Conservation (phyloP, 805 yeast species). For the Cyberlindnera nakhonratchasimensis region DNA sequence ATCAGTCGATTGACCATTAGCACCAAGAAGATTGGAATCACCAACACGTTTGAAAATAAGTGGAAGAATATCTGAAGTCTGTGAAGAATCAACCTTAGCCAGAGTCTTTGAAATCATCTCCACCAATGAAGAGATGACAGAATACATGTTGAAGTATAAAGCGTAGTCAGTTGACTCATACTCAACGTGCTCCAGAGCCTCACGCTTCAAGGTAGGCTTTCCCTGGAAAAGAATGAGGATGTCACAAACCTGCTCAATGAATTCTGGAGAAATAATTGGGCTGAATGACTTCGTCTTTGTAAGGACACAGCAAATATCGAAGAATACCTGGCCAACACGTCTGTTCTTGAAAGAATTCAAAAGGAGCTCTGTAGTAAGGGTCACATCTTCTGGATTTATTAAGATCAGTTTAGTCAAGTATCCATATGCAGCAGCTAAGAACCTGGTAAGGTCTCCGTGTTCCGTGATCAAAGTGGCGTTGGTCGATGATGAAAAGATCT, state of each 20-base stretch:
- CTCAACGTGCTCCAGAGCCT: conserved; percentile 78
- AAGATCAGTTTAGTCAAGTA: conserved; percentile 55
- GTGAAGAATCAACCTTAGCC: conserved; percentile 6
- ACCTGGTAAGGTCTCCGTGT: conserved; percentile 62
- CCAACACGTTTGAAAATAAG: conserved; percentile 13
- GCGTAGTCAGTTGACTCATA: conserved; percentile 77
- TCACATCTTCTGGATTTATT: conserved; percentile 40
- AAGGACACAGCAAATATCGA: conserved; percentile 74
- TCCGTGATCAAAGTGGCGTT: conserved; percentile 60
- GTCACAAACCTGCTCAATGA: conserved; percentile 60
- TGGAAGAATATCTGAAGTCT: conserved; percentile 4
- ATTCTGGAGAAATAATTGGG: conserved; percentile 39
- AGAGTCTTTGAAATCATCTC: conserved; percentile 51
- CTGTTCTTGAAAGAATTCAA: conserved; percentile 52
- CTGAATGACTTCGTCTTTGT: conserved; percentile 60
- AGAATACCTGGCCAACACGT: conserved; percentile 73
- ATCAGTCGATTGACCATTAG: background rate
- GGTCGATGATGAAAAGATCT: conserved; percentile 74
- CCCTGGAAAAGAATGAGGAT: conserved; percentile 72
- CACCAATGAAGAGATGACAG: conserved; percentile 61
- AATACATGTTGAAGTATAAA: conserved; percentile 37
- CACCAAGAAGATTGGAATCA: background rate
- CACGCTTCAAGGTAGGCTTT: conserved; percentile 69
- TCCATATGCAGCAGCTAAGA: conserved; percentile 60
- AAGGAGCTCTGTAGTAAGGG: conserved; percentile 23